A percentile compares a stretch with the other conserved stretches of the same genome.
Conservation (phyloP, 257 asterid genomes). For the Leonotis leonurus region DNA sequence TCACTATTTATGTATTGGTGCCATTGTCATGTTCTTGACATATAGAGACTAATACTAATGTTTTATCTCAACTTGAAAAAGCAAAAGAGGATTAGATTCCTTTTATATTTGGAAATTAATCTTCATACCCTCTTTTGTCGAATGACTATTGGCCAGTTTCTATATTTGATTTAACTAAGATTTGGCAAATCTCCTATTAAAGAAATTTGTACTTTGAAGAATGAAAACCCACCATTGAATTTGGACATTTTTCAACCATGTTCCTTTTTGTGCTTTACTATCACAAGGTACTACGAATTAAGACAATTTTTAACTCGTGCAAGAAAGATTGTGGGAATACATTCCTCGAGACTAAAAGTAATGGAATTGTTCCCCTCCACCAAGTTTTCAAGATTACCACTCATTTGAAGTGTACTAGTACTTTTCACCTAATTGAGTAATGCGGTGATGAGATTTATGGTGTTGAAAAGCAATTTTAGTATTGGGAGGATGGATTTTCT, state of each 20-base stretch:
- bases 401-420: neutral
- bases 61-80: too few relatives aligned
- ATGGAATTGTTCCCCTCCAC: slow-evolving; percentile 2
- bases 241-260: too few relatives aligned
- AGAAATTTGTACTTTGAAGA: neutral
- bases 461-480: slow-evolving; percentile 6
- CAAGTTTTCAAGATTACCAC: too few relatives aligned
- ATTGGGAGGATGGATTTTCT: neutral
- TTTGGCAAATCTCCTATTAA: neutral
- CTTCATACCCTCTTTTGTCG: slow-evolving; percentile 15
- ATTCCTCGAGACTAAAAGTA: too few relatives aligned
- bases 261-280: too few relatives aligned
- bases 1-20: slow-evolving; percentile 7
- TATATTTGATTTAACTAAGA: neutral
- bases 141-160: neutral
- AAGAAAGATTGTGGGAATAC: too few relatives aligned
- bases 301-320: too few relatives aligned
- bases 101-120: slow-evolving; percentile 3
- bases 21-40: slow-evolving; percentile 2
- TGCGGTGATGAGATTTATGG: slow-evolving; percentile 14
- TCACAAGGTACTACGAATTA: too few relatives aligned
- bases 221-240: too few relatives aligned
- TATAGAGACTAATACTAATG: slow-evolving; percentile 21
- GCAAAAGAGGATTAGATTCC: slow-evolving; percentile 19
- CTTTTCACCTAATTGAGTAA: neutral